phyloP scores from a whole-genome alignment of 129 eudicot genomes.

The Calendula officinalis region DNA sequence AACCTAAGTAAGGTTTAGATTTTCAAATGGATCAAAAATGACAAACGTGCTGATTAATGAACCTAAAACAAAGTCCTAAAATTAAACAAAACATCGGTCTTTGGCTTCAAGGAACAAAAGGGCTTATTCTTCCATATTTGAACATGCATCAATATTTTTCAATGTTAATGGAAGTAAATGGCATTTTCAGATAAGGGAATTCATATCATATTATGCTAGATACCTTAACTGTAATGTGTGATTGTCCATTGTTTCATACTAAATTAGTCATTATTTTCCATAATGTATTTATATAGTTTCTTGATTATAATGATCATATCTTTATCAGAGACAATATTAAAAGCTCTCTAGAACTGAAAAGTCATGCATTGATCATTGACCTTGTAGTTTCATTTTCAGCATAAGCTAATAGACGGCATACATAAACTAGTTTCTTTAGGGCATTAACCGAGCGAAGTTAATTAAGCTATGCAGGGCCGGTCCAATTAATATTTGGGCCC shows the following conservation, averaged over 20 bases:
- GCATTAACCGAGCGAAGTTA: background rate
- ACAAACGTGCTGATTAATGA: too few species aligned
- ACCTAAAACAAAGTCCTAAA: too few species aligned
- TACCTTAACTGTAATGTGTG: conserved; percentile 2
- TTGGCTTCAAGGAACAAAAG: too few species aligned
- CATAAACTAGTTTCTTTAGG: background rate
- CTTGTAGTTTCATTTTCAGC: background rate
- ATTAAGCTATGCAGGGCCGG: background rate
- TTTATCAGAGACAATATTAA: background rate
- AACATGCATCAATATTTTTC: too few species aligned
- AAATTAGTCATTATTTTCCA: conserved; percentile 1
- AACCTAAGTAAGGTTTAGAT: too few species aligned
- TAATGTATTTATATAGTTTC: conserved; percentile 2
- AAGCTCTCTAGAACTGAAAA: background rate
- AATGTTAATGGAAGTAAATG: background rate
- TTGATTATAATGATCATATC: background rate
- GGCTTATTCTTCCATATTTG: too few species aligned
- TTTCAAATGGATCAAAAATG: too few species aligned
- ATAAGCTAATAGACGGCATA: background rate
- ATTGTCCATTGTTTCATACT: conserved; percentile 15
- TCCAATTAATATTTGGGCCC: background rate
- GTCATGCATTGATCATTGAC: background rate
- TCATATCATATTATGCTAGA: background rate
- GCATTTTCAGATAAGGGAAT: conserved; percentile 7
- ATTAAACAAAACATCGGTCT: too few species aligned